Conservation (phyloP, 2,329 filamentous ascomycete genomes). For the Fusarium torreyae region DNA sequence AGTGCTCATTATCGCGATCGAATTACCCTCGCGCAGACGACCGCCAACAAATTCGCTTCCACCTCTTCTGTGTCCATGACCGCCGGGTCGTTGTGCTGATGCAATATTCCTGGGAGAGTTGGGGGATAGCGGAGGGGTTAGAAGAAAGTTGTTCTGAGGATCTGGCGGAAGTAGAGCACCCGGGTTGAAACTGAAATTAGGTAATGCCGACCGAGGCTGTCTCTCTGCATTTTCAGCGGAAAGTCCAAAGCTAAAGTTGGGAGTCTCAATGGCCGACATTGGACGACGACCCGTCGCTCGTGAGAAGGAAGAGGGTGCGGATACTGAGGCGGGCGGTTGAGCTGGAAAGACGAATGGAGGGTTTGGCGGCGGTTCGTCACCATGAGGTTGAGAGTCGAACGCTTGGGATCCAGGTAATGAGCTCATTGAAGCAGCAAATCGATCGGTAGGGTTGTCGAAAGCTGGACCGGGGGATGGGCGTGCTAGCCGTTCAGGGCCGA, state of each 20-base stretch:
- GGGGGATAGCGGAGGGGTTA: constrained; percentile 71
- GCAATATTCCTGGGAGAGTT: constrained; percentile 65
- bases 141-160: constrained; percentile 55
- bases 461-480: constrained; percentile 49
- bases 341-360: constrained; percentile 76
- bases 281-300: constrained; percentile 66
- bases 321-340: constrained; percentile 60
- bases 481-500: constrained; percentile 56
- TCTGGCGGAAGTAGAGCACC: constrained; percentile 63
- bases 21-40: constrained; percentile 71
- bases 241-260: constrained; percentile 52
- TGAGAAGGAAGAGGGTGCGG: constrained; percentile 64
- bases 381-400: constrained; percentile 28
- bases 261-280: constrained; percentile 67
- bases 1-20: constrained; percentile 74
- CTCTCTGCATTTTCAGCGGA: constrained; percentile 51
- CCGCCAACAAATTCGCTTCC: constrained; percentile 91
- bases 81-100: constrained; percentile 70
- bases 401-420: constrained; percentile 36
- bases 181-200: constrained; percentile 71
- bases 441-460: constrained; percentile 48
- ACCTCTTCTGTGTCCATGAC: constrained; percentile 84
- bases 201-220: constrained; percentile 58
- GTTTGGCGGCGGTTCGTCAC: constrained; percentile 66
- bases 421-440: constrained; percentile 44